Evolutionary conservation across 2,329 filamentous ascomycete genomes (phyloP), one percentile per base, ranked within the genome.

Genomic region (Trichoderma citrinoviride): DNA sequence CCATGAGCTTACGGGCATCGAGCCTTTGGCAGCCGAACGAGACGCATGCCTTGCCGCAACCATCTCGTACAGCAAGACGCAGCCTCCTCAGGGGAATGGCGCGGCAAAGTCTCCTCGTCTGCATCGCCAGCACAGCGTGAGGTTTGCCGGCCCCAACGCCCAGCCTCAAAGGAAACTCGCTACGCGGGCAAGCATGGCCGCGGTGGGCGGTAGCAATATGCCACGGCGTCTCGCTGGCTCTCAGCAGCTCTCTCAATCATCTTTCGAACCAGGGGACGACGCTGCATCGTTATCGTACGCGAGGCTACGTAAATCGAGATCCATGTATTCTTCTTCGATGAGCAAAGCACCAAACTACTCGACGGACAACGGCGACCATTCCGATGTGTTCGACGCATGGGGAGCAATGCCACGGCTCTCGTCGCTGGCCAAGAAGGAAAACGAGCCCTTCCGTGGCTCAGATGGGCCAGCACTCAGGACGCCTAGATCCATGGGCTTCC

Each of bases 31-130:
- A 3, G 83, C 84, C 2, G 81, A 84, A 55, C 79, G 84, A 61
- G 85, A 90, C 73, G 88, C 88, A 7, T 82, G 86, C 44, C 81
- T 83, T 44, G 88, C 88, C 23, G 88, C 88, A 7, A 77, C 79
- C 40, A 78, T 87, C 70, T 89, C 88, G 1, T 90, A 85, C 71
- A 73, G 77, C 7, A 80, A 83, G 66, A 83, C 84, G 19, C 78
- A 79, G 61, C 77, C 83, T 14, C 10, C 33, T n/a, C 78, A 78
- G 56, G 76, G 78, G 41, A 77, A 79, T 14, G 76, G 64, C 3
- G 67, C 52, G 2, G 46, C 49, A 4, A 69, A 71, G 46, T 41
- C 56, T 27, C 67, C 69, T 55, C 68, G 63, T 8, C 67, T 83
- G 14, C 74, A 71, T 46, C 80, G 79, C 7, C 80, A 82, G 64